Evolutionary conservation across 208 protist species (phyloP), one percentile per base, ranked within the genome.

Genomic region (Angomonas ambiguus): DNA sequence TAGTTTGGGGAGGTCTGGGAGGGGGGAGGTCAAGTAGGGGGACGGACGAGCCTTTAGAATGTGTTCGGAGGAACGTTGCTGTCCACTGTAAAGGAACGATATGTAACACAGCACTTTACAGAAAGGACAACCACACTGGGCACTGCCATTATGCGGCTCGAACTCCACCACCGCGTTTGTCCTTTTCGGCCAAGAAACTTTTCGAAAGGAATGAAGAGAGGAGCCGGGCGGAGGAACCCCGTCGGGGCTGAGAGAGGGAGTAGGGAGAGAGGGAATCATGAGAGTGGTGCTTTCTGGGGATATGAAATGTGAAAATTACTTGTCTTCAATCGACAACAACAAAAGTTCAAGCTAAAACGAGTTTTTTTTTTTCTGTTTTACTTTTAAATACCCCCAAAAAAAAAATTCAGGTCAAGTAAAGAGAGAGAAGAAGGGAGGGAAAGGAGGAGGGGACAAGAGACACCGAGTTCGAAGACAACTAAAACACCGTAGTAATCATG

Each of bases 21-120:
- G 49, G 3, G 51, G 48, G 51, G 71, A 51, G 2, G 63, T 55
- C 67, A 67, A 51, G 57, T 80, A 80, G 4, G 86, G 76, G 22
- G 87, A 92, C 18, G 91, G 91, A 4, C 82, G 74, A 53, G 80
- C 76, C 8, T 72, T 41, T 73, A 96, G 84, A 24, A 96, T 87
- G 56, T 94, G 85, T 48, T 71, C 73, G 0, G 91, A 96, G 58
- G 87, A 72, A 22, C 79, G 82, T 30, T 85, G 74, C 63, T 96
- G 91, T 48, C 90, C 80, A 32, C 70, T 63, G 75, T 87, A 96
- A 30, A 93, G 51, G 25, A 65, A 74, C 32, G 79, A 73, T 62
- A 80, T 88, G 65, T 91, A 85, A 48, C 69, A 72, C 31, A 65
- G 72, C n/a, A 94, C 74, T 35, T 34, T 66, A 57, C 91, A 96